Conservation (phyloP, 2,329 filamentous ascomycete species). For the Neonectria ditissima region DNA sequence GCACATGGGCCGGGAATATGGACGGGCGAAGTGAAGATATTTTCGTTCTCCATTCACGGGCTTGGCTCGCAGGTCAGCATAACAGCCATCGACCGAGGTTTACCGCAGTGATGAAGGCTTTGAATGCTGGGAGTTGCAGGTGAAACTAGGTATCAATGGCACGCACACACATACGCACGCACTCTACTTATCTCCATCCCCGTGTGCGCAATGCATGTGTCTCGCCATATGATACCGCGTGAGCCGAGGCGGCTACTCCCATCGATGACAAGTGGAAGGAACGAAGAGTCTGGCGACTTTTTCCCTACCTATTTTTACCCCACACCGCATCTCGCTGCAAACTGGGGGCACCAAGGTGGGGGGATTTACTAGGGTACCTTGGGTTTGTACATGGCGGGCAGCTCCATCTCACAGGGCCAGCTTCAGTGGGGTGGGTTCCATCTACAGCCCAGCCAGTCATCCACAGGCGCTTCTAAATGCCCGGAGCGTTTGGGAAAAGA, state of each 20-base stretch:
- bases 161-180: too few relatives aligned
- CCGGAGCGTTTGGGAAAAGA: conserved; percentile 15
- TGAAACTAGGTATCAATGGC: neutral
- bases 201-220: neutral
- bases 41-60: neutral
- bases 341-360: conserved; percentile 1
- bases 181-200: neutral
- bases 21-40: neutral
- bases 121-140: too few relatives aligned
- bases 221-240: neutral
- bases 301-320: conserved; percentile 1
- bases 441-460: conserved; percentile 30
- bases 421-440: too few relatives aligned
- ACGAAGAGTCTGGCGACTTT: neutral
- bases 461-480: conserved; percentile 32
- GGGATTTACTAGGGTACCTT: neutral
- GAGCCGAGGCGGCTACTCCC: neutral
- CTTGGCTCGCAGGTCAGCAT: neutral
- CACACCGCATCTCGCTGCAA: conserved; percentile 6
- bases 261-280: neutral
- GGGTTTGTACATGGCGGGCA: neutral
- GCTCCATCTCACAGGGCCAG: neutral
- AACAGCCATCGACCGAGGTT: neutral
- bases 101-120: neutral
- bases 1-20: neutral